Conservation (phyloP, 1,139 yeast species). For the Wickerhamomyces sp. region DNA sequence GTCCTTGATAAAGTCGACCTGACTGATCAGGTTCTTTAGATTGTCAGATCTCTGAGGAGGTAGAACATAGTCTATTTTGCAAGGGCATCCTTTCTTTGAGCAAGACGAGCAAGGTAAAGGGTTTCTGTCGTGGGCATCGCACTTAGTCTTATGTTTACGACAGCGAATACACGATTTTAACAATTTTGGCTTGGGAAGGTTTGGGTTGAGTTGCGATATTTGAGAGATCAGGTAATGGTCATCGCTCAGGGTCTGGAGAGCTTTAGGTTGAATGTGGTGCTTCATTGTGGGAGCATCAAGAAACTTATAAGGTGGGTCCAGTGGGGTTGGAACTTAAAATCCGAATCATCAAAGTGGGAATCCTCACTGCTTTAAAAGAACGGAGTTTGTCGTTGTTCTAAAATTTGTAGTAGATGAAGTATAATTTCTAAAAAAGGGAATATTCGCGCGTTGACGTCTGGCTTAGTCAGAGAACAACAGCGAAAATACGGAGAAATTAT, state of each 20-base stretch:
- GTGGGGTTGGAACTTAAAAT: no score
- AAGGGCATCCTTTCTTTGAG: conserved; percentile 42
- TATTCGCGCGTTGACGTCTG: neutral
- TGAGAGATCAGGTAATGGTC: neutral
- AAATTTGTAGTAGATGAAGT: neutral
- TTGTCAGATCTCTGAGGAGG: conserved; percentile 30
- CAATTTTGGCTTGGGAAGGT: conserved; percentile 34
- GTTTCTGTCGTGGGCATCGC: conserved; percentile 47
- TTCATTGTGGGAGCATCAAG: neutral
- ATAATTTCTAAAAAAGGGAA: neutral
- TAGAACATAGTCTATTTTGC: conserved; percentile 46
- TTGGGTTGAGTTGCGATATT: conserved; percentile 1
- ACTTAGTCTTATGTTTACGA: conserved; percentile 59
- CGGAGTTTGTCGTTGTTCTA: neutral
- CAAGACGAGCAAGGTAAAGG: conserved; percentile 60
- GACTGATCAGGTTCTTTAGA: conserved; percentile 18
- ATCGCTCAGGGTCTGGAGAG: neutral
- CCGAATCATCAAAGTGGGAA: no score
- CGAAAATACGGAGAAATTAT: conserved; percentile 1
- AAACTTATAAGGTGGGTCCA: no score
- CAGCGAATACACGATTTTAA: conserved; percentile 60
- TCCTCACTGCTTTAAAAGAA: neutral
- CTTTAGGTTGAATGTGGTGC: neutral
- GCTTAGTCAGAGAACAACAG: no score
- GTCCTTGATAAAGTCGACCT: conserved; percentile 14